A percentile compares a stretch with the other conserved stretches of the same genome.
phyloP scores from a whole-genome alignment of 495 filamentous ascomycete species.

The Neurospora africana region DNA sequence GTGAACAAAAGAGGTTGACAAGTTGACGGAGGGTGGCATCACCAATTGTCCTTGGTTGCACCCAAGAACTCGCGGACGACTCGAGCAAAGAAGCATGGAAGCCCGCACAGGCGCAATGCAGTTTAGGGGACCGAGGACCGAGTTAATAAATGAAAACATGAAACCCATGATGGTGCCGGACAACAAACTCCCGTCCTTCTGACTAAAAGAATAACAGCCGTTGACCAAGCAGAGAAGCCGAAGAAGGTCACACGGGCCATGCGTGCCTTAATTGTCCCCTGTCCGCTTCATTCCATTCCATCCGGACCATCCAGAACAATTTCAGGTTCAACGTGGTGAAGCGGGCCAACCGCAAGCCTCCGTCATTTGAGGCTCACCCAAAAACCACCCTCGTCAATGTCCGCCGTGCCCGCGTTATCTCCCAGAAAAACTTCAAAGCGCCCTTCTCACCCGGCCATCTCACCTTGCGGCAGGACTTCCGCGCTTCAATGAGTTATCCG shows the following conservation, averaged over 20 bases:
- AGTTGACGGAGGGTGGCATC: neutral
- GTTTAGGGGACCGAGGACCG: neutral
- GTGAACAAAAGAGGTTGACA: neutral
- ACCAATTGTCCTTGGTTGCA: neutral
- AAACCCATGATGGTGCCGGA: neutral
- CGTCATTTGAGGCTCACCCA: neutral
- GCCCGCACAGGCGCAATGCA: neutral
- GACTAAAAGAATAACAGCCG: constrained; percentile 12
- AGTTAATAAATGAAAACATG: neutral
- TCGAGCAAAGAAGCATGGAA: neutral
- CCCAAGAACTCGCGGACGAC: neutral
- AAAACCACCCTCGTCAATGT: neutral
- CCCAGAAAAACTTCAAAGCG: neutral
- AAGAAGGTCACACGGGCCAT: constrained; percentile 16
- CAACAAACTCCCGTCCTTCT: constrained; percentile 2
- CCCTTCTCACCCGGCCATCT: neutral
- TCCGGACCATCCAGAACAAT: constrained; percentile 1
- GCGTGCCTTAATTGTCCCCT: constrained; percentile 1
- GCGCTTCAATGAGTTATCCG: neutral
- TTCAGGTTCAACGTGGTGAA: neutral
- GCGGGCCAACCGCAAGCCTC: neutral
- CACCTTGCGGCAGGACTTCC: neutral
- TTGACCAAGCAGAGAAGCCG: constrained; percentile 16
- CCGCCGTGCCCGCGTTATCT: neutral
- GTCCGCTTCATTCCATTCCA: constrained; percentile 12